Conservation (phyloP, 1,139 yeast genomes). For the Taiozyma onychis region DNA sequence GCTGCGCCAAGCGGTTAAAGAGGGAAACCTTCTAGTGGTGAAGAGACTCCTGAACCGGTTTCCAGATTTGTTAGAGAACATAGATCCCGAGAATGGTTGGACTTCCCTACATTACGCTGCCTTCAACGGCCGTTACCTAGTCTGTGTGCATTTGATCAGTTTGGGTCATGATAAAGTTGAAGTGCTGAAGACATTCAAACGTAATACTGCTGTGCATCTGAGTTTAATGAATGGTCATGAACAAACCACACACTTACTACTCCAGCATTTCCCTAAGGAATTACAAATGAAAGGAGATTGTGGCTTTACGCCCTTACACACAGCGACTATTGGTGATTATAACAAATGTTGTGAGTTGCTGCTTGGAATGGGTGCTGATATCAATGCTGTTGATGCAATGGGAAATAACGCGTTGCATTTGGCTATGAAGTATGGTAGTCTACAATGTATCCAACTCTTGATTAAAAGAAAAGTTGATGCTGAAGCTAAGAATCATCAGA, state of each 20-base stretch:
- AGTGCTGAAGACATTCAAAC: slow-evolving; percentile 53
- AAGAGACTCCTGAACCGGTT: slow-evolving; percentile 63
- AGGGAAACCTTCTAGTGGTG: slow-evolving; percentile 70
- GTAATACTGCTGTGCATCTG: slow-evolving; percentile 71
- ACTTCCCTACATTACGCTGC: slow-evolving; percentile 85
- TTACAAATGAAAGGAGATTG: slow-evolving; percentile 55
- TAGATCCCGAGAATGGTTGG: slow-evolving; percentile 80
- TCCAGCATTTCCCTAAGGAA: slow-evolving; percentile 73
- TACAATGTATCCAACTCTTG: slow-evolving; percentile 57
- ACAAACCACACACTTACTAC: slow-evolving; percentile 73
- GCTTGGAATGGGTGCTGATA: slow-evolving; percentile 77
- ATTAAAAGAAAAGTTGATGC: slow-evolving; percentile 46
- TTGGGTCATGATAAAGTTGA: slow-evolving; percentile 46
- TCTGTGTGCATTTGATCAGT: slow-evolving; percentile 57
- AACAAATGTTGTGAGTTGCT: slow-evolving; percentile 66
- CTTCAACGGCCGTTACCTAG: slow-evolving; percentile 69
- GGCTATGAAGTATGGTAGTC: slow-evolving; percentile 72
- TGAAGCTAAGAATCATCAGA: slow-evolving; percentile 47
- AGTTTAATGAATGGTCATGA: slow-evolving; percentile 65
- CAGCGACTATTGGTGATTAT: slow-evolving; percentile 62
- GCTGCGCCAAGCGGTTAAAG: slow-evolving; percentile 66
- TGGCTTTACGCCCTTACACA: slow-evolving; percentile 68
- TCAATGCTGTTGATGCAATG: slow-evolving; percentile 48
- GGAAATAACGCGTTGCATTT: slow-evolving; percentile 80
- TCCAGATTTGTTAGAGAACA: slow-evolving; percentile 73